phyloP scores from a whole-genome alignment of 441 rosid genomes.

The Pelargonium fulgidum region DNA sequence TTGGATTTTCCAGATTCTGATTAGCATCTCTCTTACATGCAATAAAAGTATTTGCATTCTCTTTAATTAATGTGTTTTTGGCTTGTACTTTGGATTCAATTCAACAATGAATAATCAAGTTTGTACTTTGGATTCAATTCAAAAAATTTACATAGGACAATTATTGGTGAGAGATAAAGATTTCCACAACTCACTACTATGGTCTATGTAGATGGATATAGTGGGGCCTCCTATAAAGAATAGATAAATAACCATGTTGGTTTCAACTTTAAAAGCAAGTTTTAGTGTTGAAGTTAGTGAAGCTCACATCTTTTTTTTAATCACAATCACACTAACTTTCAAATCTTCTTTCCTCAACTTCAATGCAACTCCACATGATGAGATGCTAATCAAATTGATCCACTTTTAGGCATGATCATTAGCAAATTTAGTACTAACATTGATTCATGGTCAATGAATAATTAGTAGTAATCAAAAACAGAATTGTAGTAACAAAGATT shows the following conservation, averaged over 20 bases:
- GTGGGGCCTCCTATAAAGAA: background rate
- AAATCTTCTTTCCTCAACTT: slow-evolving; percentile 3
- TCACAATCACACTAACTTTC: background rate
- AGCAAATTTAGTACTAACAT: too few species aligned
- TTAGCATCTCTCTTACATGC: too few species aligned
- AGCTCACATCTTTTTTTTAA: background rate
- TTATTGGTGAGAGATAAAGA: background rate
- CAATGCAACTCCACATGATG: background rate
- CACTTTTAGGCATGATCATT: too few species aligned
- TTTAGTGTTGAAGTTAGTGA: slow-evolving; percentile 2
- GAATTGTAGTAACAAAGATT: background rate
- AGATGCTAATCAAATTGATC: too few species aligned
- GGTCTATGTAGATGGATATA: background rate
- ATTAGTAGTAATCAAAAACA: background rate
- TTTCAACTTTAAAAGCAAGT: slow-evolving; percentile 4
- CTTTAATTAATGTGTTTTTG: too few species aligned
- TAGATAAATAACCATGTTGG: background rate
- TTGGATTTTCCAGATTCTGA: too few species aligned
- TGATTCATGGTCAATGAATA: background rate
- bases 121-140: too few species aligned
- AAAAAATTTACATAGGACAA: too few species aligned
- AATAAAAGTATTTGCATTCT: too few species aligned
- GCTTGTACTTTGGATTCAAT: too few species aligned
- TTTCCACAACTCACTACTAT: background rate
- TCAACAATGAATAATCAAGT: too few species aligned